Percentiles rank a stretch among this genome's conserved stretches.
These are phyloP conservation scores for Coemansia sp. DNA, from an alignment of 192 early-diverging fungal species.

Conservation along the genomic window DNA sequence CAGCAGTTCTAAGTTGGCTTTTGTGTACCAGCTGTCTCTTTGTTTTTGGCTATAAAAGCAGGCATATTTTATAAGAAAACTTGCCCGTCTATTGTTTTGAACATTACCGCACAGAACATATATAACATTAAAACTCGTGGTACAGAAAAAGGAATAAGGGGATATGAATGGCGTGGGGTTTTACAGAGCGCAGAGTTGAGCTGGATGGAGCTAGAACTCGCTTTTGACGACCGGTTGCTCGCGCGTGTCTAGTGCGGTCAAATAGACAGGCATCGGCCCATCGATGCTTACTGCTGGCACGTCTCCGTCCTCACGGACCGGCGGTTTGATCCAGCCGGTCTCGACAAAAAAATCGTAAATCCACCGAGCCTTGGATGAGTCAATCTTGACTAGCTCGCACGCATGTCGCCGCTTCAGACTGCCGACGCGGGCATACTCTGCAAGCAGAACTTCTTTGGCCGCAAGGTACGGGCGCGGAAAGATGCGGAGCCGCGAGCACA, in stretches of 20 bases:
- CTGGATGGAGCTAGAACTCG: background rate
- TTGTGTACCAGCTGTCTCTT: background rate
- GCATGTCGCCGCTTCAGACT: constrained; percentile 72
- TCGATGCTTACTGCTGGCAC: background rate
- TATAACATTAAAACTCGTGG: background rate
- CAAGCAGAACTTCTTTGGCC: constrained; percentile 88
- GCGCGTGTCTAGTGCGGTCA: background rate
- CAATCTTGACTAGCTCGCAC: constrained; percentile 87
- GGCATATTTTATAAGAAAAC: background rate
- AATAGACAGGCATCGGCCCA: background rate
- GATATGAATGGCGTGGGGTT: background rate
- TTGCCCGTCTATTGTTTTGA: background rate
- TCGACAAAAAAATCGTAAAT: constrained; percentile 94
- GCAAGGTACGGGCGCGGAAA: constrained; percentile 86
- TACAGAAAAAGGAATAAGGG: background rate
- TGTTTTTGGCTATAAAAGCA: background rate
- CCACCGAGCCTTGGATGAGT: constrained; percentile 81
- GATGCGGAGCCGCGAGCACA: constrained; percentile 83
- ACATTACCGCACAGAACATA: background rate
- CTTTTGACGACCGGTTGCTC: constrained; percentile 3
- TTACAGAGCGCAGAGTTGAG: too few relatives aligned
- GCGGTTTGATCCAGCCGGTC: constrained; percentile 83
- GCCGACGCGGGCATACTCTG: constrained; percentile 78
- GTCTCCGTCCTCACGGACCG: constrained; percentile 1
- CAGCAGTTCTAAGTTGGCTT: constrained; percentile 72